A percentile compares a stretch with the other conserved stretches of the same genome.
Evolutionary conservation across 2,329 filamentous ascomycete genomes (phyloP).

Genomic region (Gliomastix tumulicola): DNA sequence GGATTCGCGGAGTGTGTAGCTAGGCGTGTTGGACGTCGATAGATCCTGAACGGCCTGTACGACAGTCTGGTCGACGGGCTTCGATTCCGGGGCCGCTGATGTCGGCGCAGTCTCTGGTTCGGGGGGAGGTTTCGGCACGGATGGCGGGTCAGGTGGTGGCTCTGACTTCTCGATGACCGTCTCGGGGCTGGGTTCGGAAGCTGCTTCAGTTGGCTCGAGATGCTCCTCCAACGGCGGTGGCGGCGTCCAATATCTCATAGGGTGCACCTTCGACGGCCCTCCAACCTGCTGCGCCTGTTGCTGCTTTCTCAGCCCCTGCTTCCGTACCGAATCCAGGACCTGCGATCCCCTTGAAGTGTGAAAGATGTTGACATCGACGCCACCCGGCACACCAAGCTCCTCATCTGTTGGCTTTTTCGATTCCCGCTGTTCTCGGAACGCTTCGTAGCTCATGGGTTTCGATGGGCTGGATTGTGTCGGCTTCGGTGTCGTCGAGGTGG

Average conservation of each 20-base stretch:
- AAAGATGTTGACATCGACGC: slow-evolving; percentile 39
- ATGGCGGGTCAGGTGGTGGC: too few species aligned
- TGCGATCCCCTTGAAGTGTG: slow-evolving; percentile 37
- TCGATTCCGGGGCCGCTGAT: slow-evolving; percentile 3
- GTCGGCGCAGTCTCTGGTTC: not conserved
- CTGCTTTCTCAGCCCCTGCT: too few species aligned
- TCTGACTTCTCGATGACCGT: too few species aligned
- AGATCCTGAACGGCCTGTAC: slow-evolving; percentile 17
- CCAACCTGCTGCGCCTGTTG: slow-evolving; percentile 5
- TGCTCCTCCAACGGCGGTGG: slow-evolving; percentile 1
- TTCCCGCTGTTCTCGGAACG: not conserved
- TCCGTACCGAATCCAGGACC: slow-evolving; percentile 29
- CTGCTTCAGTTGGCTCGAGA: slow-evolving; percentile 2
- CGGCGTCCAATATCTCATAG: slow-evolving; percentile 14
- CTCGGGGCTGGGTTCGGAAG: not conserved
- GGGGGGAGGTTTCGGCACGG: not conserved
- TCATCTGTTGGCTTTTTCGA: slow-evolving; percentile 8
- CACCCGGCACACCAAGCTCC: slow-evolving; percentile 27
- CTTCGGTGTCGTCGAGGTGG: slow-evolving; percentile 1
- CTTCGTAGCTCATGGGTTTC: too few species aligned
- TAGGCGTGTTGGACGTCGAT: slow-evolving; percentile 10
- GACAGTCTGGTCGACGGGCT: slow-evolving; percentile 8
- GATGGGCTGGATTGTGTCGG: too few species aligned
- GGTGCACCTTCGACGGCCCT: slow-evolving; percentile 24
- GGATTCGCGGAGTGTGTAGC: slow-evolving; percentile 77